Base-by-base conservation (phyloP, 2,329 filamentous ascomycete genomes). In the Xylariaceae sp. region DNA sequence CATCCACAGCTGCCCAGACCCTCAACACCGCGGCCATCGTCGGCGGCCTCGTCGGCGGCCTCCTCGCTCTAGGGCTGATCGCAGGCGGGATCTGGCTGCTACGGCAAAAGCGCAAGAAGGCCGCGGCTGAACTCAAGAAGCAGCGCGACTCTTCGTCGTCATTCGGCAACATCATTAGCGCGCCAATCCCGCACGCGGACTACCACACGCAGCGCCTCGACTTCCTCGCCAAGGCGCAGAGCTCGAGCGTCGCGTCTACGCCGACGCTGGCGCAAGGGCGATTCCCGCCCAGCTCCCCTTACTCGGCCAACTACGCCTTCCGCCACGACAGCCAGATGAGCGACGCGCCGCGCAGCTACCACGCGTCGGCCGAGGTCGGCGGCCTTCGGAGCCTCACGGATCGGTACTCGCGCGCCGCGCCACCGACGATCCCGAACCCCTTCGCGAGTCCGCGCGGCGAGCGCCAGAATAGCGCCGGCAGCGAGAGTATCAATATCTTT, bases 11-110 rank as follows among this genome's bases (percentile, higher is more conserved):
- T 11, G 26, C 57, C 6, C 49, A 45, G 26, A 65, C 60, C 2
- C 57, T 63, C 16, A 67, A 67, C 46, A 69, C 60, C 1, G 62
- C 65, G n/a, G 60, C 81, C 6, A 65, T 71, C 23, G 57, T 68
- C 2, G 69, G 67, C 7, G 69, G 68, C 6, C 66, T 69, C 12
- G 61, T 71, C 8, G 69, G 69, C 24, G 68, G 64, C 31, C 46
- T 71, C 14, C 41, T 63, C 14, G 64, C 48, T 4, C 6, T 70
- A 4, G 33, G 61, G 1, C 24, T 65, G 4, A 17, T 70, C 26
- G 45, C 52, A 12, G 57, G 58, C 1, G 61, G 51, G 2, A 16
- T 65, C 11, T 57, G 65, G 17, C 7, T 67, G 2, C 16, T 62
- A 7, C 62, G 68, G 4, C 56, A 62, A 43, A 61, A 57, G 29